These are phyloP conservation scores for Calonectria pauciramosa DNA, from an alignment of 2,329 filamentous ascomycete genomes.

Conservation along the genomic window DNA sequence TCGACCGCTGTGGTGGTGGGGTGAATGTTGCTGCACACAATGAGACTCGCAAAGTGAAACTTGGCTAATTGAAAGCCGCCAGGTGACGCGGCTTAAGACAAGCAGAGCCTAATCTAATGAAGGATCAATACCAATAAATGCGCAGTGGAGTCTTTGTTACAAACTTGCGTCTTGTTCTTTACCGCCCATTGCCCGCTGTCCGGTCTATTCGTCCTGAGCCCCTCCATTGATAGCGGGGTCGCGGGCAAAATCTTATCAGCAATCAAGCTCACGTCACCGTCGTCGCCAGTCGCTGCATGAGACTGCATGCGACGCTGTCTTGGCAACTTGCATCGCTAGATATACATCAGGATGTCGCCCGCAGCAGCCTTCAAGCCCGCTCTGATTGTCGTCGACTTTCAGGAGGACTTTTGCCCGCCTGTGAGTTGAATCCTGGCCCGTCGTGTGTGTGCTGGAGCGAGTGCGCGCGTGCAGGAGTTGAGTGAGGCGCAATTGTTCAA, in stretches of 20 bases:
- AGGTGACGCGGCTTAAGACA: background rate
- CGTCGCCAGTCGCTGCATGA: background rate
- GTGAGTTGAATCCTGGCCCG: conserved; percentile 66
- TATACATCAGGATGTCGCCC: background rate
- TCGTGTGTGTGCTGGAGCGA: background rate
- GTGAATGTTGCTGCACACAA: background rate
- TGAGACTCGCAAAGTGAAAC: background rate
- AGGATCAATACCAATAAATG: background rate
- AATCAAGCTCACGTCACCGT: background rate
- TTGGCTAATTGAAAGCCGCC: background rate
- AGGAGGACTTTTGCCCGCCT: conserved; percentile 95
- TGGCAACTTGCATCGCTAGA: background rate
- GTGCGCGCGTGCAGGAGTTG: background rate
- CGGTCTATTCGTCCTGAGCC: background rate
- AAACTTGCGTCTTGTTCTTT: background rate
- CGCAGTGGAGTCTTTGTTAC: background rate
- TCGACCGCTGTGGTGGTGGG: background rate
- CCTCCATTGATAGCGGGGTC: background rate
- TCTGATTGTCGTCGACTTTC: conserved; percentile 85
- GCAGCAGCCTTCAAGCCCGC: conserved; percentile 58
- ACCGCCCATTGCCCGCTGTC: background rate
- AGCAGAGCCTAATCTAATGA: background rate
- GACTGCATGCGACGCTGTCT: background rate
- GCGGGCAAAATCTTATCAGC: background rate
- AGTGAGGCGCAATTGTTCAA: background rate